Base-by-base conservation (phyloP, 192 early-diverging fungal species). In the Geranomyces michiganensis region DNA sequence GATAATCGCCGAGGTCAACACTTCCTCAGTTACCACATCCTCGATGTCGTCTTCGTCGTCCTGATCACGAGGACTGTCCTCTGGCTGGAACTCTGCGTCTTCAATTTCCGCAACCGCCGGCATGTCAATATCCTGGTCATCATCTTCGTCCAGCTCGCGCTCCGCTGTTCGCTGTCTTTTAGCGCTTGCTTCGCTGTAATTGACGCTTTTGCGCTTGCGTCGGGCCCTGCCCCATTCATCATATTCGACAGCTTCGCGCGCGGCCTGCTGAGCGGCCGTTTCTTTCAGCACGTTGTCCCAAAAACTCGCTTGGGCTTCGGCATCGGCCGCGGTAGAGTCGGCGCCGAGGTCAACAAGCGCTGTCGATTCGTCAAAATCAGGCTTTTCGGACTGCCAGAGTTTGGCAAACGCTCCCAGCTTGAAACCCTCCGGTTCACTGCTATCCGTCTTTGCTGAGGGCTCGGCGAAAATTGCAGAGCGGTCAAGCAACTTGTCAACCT, bases 401-500 rank as follows among this genome's bases (percentile, higher is more conserved):
- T 84, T 84, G 2, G 86, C 79, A 72, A 91, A 89, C 0, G 78
- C 65, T 19, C 66, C 77, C 71, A 51, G 67, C 71, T 48, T 74
- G 60, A 1, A 74, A 44, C 29, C 68, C 24, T 53, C n/a, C 1
- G 24, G 69, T 17, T 70, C 65, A 53, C 17, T 17, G n/a, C 67
- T 75, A 76, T 32, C 44, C 24, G 31, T 31, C 65, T 72, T 49
- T 41, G 36, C 36, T 10, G 36, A 3, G 10, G 36, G 36, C 36
- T 65, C 69, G 4, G 71, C 73, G 26, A 76, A 48, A 0, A 74
- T 67, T 10, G 14, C 33, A 8, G 72, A 67, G 6, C 88, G 82
- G 53, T 91, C 87, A 8, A 92, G 74, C 14, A 90, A 74, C 10
- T 79, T 78, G 9, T 89, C 88, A 36, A 90, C 78, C 22, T 77